These are phyloP conservation scores for Ophiocordyceps australis DNA, from an alignment of 2,329 filamentous ascomycete genomes.

Conservation along the genomic window DNA sequence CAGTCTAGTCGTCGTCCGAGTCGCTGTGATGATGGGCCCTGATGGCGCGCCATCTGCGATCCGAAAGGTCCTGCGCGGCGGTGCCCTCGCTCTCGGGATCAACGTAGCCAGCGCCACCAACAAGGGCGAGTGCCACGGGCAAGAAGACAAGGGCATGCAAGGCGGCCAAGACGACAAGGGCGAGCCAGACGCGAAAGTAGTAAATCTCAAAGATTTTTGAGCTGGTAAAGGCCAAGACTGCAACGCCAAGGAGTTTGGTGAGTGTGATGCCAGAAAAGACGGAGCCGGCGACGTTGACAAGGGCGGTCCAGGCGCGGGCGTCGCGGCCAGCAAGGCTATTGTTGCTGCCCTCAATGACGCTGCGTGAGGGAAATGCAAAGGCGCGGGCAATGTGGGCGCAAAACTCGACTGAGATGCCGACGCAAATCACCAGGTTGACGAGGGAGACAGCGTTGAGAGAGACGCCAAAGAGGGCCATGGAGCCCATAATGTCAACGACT, in stretches of 20 bases:
- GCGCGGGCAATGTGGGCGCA: constrained; percentile 92
- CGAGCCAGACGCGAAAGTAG: constrained; percentile 94
- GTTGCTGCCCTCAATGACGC: constrained; percentile 61
- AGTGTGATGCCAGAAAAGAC: constrained; percentile 95
- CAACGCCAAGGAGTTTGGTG: constrained; percentile 85
- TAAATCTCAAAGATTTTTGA: constrained; percentile 99
- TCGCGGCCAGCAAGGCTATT: constrained; percentile 66
- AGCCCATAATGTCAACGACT: constrained; percentile 81
- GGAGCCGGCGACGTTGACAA: constrained; percentile 86
- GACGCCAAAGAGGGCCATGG: constrained; percentile 79
- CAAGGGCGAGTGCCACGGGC: constrained; percentile 71
- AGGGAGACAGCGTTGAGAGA: constrained; percentile 89
- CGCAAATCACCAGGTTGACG: constrained; percentile 92
- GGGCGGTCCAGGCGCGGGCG: constrained; percentile 75
- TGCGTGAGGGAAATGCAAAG: constrained; percentile 79
- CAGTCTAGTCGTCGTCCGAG: constrained; percentile 51
- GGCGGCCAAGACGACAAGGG: constrained; percentile 76
- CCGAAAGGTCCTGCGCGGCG: constrained; percentile 74
- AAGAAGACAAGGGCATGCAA: constrained; percentile 81
- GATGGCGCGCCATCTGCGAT: constrained; percentile 58
- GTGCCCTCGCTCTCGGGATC: constrained; percentile 79
- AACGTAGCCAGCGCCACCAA: constrained; percentile 74
- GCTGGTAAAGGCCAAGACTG: constrained; percentile 79
- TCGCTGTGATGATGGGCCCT: constrained; percentile 60
- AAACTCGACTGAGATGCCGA: constrained; percentile 93